A percentile compares a stretch with the other conserved stretches of the same genome.
phyloP scores from a whole-genome alignment of 2,329 filamentous ascomycete species.

The Cryphonectria carpinicola region DNA sequence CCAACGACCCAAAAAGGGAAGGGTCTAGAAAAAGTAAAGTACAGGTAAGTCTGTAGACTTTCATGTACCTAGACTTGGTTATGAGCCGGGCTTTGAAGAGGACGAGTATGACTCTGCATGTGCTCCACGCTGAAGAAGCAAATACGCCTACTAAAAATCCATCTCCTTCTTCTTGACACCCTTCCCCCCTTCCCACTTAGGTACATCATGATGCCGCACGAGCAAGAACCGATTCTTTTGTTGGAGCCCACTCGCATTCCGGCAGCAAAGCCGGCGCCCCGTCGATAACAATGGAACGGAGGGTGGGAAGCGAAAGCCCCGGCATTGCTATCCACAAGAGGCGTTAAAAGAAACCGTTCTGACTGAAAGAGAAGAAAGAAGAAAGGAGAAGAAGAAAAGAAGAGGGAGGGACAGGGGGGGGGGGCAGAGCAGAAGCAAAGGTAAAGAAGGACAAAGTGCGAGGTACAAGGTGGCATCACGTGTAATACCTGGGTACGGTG shows the following conservation, averaged over 20 bases:
- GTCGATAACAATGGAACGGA: not conserved
- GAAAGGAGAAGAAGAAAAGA: not conserved
- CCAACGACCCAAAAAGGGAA: not conserved
- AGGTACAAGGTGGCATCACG: constrained; percentile 11
- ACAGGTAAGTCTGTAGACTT: not conserved
- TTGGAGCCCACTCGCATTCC: not conserved
- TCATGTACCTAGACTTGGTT: not conserved
- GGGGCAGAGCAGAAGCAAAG: not conserved
- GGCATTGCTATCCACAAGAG: constrained; percentile 11
- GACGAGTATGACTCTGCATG: not conserved
- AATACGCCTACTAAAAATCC: not conserved
- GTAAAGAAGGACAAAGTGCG: constrained; percentile 12
- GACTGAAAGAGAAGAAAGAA: not conserved
- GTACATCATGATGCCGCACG: not conserved
- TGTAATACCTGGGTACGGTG: constrained; percentile 8
- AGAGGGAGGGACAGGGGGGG: not conserved
- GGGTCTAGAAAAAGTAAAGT: too few species aligned
- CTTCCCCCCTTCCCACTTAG: too few species aligned
- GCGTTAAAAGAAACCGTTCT: not conserved
- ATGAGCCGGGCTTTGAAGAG: not conserved
- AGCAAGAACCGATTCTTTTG: not conserved
- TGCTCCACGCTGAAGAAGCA: not conserved
- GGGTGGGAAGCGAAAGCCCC: not conserved
- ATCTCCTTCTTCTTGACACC: not conserved
- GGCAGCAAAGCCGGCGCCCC: not conserved